These are phyloP conservation scores for Triangularia verruculosa DNA, from an alignment of 2,329 filamentous ascomycete species.

Conservation along the genomic window DNA sequence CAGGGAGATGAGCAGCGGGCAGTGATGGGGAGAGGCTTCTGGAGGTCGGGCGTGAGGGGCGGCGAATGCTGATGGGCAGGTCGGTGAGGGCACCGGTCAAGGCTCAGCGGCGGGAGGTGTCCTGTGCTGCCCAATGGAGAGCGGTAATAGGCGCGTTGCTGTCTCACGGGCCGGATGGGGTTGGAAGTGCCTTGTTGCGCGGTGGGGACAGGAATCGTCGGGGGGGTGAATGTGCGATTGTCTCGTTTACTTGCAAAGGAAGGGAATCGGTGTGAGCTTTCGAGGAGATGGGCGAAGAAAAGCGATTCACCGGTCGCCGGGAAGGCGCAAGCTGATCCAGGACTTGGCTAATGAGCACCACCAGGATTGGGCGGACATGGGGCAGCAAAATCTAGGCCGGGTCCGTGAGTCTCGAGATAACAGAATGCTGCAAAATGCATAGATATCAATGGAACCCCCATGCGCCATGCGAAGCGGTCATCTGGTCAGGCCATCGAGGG, in stretches of 20 bases:
- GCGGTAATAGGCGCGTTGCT: constrained; percentile 18
- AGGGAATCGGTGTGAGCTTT: constrained; percentile 28
- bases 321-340: constrained; percentile 25
- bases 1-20: too few species aligned
- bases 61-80: neutral
- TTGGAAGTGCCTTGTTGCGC: constrained; percentile 18
- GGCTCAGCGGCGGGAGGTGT: constrained; percentile 10
- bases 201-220: constrained; percentile 24
- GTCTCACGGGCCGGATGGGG: constrained; percentile 26
- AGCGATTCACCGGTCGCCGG: constrained; percentile 30
- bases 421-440: constrained; percentile 5
- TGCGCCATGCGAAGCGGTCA: constrained; percentile 14
- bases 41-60: neutral
- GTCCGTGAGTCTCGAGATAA: neutral
- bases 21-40: neutral
- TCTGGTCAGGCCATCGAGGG: neutral
- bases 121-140: constrained; percentile 8
- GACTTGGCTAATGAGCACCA: constrained; percentile 19
- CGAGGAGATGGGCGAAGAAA: constrained; percentile 27
- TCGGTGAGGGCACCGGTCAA: neutral
- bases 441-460: constrained; percentile 14
- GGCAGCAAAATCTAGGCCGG: constrained; percentile 6
- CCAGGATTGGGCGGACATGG: neutral
- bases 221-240: constrained; percentile 23
- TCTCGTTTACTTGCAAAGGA: constrained; percentile 22